Conservation (phyloP, 768 basidiomycete genomes). For the Botryobasidium botryosum region DNA sequence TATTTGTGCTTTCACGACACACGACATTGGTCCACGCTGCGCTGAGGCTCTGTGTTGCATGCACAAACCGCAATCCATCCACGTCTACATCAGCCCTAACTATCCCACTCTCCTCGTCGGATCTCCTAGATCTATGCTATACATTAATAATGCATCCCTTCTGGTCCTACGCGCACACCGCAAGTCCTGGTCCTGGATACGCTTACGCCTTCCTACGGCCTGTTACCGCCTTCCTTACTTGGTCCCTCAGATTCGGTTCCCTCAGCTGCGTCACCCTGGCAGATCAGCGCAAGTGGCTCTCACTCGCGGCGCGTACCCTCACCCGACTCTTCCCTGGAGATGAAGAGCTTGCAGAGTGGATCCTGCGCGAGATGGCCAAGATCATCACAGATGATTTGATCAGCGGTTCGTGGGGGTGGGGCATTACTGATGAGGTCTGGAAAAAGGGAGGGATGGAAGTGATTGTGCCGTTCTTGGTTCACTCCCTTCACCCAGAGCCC, state of each 20-base stretch:
- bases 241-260: slow-evolving; percentile 37
- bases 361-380: slow-evolving; percentile 21
- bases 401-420: slow-evolving; percentile 9
- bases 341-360: slow-evolving; percentile 36
- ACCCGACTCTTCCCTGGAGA: slow-evolving; percentile 51
- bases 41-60: too few relatives aligned
- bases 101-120: too few relatives aligned
- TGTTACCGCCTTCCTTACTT: slow-evolving; percentile 40
- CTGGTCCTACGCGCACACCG: too few relatives aligned
- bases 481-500: not conserved
- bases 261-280: slow-evolving; percentile 32
- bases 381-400: slow-evolving; percentile 16
- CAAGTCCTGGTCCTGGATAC: slow-evolving; percentile 13
- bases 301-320: slow-evolving; percentile 44
- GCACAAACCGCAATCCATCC: too few relatives aligned
- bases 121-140: too few relatives aligned
- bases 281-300: slow-evolving; percentile 31
- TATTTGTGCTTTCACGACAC: too few relatives aligned
- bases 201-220: slow-evolving; percentile 30
- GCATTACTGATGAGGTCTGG: slow-evolving; percentile 7
- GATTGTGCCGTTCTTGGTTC: slow-evolving; percentile 41
- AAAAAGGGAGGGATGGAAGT: slow-evolving; percentile 19
- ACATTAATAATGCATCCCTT: too few relatives aligned
- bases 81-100: too few relatives aligned
- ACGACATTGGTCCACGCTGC: too few relatives aligned